Evolutionary conservation across 495 filamentous ascomycete genomes (phyloP).

Genomic region (Penicillium desertorum): DNA sequence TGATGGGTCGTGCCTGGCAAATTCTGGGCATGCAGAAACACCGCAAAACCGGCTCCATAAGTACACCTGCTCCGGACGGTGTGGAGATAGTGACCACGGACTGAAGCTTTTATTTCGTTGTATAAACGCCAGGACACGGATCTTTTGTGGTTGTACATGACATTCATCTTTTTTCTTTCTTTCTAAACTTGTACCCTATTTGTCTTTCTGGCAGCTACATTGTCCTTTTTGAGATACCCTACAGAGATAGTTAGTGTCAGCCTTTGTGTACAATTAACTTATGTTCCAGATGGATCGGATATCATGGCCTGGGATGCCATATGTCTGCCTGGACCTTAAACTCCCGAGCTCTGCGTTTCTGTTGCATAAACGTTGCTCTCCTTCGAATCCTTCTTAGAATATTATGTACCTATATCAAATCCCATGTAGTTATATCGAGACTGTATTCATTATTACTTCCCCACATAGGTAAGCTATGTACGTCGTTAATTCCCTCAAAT

Average conservation of each 20-base stretch:
- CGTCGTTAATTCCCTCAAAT: neutral
- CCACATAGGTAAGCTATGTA: neutral
- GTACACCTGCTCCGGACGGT: conserved; percentile 15
- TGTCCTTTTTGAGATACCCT: conserved; percentile 15
- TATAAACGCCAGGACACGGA: neutral
- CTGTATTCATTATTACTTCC: neutral
- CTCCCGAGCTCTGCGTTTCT: neutral
- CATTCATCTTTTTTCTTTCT: neutral
- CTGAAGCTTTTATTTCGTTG: conserved; percentile 9
- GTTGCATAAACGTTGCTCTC: neutral
- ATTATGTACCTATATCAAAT: neutral
- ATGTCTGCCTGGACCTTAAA: neutral
- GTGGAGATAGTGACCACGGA: conserved; percentile 29
- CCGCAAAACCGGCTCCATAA: conserved; percentile 25
- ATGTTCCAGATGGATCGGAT: neutral
- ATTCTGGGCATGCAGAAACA: conserved; percentile 45
- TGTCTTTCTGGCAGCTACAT: conserved; percentile 15
- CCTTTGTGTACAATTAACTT: conserved; percentile 7
- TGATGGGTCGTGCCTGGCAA: conserved; percentile 50
- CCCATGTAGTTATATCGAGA: neutral
- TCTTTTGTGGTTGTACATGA: conserved; percentile 5
- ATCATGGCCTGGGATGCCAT: neutral
- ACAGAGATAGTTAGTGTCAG: conserved; percentile 8
- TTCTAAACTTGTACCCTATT: conserved; percentile 6
- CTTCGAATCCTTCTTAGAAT: neutral